Conservation (phyloP, 176 grass and related monocot species). For the Dactylis glomerata region DNA sequence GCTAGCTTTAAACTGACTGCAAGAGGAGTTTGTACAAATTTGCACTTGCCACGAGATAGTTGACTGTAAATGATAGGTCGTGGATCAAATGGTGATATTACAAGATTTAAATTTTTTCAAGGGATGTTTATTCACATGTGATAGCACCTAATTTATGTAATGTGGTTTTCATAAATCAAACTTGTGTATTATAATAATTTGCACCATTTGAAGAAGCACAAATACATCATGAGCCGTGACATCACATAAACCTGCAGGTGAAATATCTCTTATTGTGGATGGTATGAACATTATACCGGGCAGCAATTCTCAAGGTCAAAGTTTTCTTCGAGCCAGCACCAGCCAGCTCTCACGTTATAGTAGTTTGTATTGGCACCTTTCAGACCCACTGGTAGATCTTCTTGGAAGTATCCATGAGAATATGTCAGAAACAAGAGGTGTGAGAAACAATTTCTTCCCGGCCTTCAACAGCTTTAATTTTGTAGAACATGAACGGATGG, state of each 20-base stretch:
- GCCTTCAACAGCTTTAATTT: conserved; percentile 74
- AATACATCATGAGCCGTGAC: conserved; percentile 29
- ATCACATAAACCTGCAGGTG: conserved; percentile 51
- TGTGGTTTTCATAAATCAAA: conserved; percentile 10
- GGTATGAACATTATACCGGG: conserved; percentile 45
- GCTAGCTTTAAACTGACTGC: background rate
- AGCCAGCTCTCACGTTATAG: conserved; percentile 52
- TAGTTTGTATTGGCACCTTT: conserved; percentile 61
- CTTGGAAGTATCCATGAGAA: conserved; percentile 86
- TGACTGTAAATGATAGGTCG: background rate
- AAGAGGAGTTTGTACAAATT: background rate
- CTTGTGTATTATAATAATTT: background rate
- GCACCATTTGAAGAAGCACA: conserved; percentile 24
- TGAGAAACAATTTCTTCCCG: conserved; percentile 56
- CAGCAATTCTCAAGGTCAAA: conserved; percentile 45
- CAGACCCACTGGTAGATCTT: conserved; percentile 77
- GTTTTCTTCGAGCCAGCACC: conserved; percentile 38
- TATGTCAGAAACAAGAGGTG: conserved; percentile 59
- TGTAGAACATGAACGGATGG: conserved; percentile 50
- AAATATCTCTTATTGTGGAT: conserved; percentile 79
- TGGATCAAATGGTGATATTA: background rate
- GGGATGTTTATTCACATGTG: background rate
- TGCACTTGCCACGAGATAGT: background rate
- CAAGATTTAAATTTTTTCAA: background rate
- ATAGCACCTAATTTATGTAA: background rate